Evolutionary conservation across 140 eudicot species (phyloP), one percentile per base, ranked within the genome.

Genomic region (Flaveria floridana): DNA sequence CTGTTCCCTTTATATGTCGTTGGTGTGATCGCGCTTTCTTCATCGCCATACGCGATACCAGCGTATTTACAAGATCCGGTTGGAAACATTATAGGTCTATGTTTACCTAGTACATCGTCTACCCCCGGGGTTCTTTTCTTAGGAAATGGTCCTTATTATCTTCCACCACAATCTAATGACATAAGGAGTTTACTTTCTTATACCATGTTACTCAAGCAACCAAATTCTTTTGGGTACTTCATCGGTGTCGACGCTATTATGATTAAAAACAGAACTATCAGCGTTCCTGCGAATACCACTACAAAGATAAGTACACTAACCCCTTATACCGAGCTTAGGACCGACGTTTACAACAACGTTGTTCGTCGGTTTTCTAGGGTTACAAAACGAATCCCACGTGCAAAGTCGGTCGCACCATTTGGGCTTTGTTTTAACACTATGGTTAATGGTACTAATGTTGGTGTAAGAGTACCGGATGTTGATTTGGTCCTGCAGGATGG

Each of bases 311-410:
- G 71, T 56, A 77, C 76, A 9, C 30, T n/a, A 7, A 53, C 44
- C 23, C 81, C 58, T 20, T 58, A 73, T 57, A 73, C 77, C 26
- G 41, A 50, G 21, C 77, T 73, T 21, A 57, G 77, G 41, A 73
- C 59, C 0, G 77, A 41, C 26, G 21, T 73, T 57, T 61, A 73
- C n/a, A 61, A 20, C 7, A 3, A 30, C 0, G 72, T 65, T 1
- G 16, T 75, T 20, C 19, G 52, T 13, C 18, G 66, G 41, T 75
- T 75, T 66, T 18, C 55, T 37, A 75, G 7, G 73, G 79, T 53
- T 11, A 75, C 79, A 61, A 59, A 16, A 50, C 37, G 73, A 7
- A 23, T 73, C 13, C 61, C 48, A 21, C 16, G 1, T 0, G 58
- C 77, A 20, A 12, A 44, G 2, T 30, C 70, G 9, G 53, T 77